Evolutionary conservation across 768 basidiomycete genomes (phyloP), one percentile per base, ranked within the genome.

Genomic region (Serendipita vermifera): DNA sequence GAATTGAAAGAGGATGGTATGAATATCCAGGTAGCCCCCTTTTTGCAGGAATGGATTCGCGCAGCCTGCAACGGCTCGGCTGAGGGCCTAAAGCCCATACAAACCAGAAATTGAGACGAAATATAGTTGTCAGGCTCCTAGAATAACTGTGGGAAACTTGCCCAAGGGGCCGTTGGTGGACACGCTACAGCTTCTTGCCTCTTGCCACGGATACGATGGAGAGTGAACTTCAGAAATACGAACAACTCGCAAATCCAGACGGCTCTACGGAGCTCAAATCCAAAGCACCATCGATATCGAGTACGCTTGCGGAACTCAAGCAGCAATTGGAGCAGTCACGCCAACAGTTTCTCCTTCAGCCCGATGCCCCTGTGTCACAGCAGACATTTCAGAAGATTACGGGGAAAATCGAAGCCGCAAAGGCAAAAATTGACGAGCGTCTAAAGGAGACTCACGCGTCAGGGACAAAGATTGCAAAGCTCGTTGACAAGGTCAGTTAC

Each of bases 401-500:
- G 17, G 46, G 22, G 27, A 29, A 51, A 26, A 51, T 51, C 24
- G 46, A 51, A 29, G 11, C 46, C 24, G 24, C 46, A 51, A 51
- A 51, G 46, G 46, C 22, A 15, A 20, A 88, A 57, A 73, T 91
- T 1, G 87, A 89, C 57, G 87, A 92, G 33, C 77, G 83, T 2
- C 83, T 92, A 73, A 97, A 93, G 68, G 91, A 92, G 62, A 76
- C 90, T 32, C 88, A 93, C 63, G 78, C 75, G 17, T 80, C 82
- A 2, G 69, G 96, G 6, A 78, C 81, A 26, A 79, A 80, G 61
- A 74, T 93, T 33, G 89, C 88, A 27, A 97, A 92, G 70, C 77
- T 81, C 0, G 68, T 97, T 65, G 94, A 98, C 65, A 98, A 96
- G 83, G 94, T 87, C 56, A 38, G 75, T 58, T 24, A n/a, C n/a